Percentiles rank a stretch among this genome's conserved stretches.
Evolutionary conservation across 2,329 filamentous ascomycete species (phyloP).

Genomic region (Neoarthrinium moseri): DNA sequence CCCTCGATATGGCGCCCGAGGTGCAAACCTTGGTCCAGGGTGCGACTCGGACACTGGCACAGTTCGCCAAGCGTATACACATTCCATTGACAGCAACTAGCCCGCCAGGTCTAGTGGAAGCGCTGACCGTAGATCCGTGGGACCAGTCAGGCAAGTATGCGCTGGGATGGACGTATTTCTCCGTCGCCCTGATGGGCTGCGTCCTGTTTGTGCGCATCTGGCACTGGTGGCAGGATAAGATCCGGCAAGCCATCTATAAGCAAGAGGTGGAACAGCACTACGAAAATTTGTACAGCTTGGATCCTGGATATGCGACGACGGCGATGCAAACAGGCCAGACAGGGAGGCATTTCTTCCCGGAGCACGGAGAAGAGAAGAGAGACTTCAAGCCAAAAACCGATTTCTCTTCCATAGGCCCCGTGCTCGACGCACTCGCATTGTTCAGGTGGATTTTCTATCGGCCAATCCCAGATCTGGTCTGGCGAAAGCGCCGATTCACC

Average conservation of each 20-base stretch:
- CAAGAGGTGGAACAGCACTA: slow-evolving; percentile 71
- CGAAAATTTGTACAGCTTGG: slow-evolving; percentile 49
- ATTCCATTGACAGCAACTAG: slow-evolving; percentile 61
- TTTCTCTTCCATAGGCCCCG: slow-evolving; percentile 68
- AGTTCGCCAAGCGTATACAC: slow-evolving; percentile 53
- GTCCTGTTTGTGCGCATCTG: slow-evolving; percentile 74
- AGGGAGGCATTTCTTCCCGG: slow-evolving; percentile 74
- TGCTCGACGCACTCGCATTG: slow-evolving; percentile 80
- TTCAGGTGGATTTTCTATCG: slow-evolving; percentile 89
- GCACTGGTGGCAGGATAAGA: slow-evolving; percentile 91
- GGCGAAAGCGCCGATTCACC: slow-evolving; percentile 67
- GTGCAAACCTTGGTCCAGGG: slow-evolving; percentile 30
- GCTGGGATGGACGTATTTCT: slow-evolving; percentile 85
- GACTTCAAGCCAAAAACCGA: slow-evolving; percentile 66
- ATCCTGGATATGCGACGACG: slow-evolving; percentile 45
- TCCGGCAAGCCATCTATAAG: slow-evolving; percentile 85
- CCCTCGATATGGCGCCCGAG: slow-evolving; percentile 17
- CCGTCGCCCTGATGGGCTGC: slow-evolving; percentile 66
- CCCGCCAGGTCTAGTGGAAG: slow-evolving; percentile 60
- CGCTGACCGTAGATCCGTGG: slow-evolving; percentile 74
- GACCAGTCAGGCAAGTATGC: slow-evolving; percentile 80
- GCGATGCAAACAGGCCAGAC: slow-evolving; percentile 48
- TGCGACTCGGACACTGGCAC: slow-evolving; percentile 31
- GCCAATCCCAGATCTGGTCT: slow-evolving; percentile 71
- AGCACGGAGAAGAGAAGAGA: slow-evolving; percentile 55